Base-by-base conservation (phyloP, 805 yeast genomes). In the Hanseniaspora mollemarum region DNA sequence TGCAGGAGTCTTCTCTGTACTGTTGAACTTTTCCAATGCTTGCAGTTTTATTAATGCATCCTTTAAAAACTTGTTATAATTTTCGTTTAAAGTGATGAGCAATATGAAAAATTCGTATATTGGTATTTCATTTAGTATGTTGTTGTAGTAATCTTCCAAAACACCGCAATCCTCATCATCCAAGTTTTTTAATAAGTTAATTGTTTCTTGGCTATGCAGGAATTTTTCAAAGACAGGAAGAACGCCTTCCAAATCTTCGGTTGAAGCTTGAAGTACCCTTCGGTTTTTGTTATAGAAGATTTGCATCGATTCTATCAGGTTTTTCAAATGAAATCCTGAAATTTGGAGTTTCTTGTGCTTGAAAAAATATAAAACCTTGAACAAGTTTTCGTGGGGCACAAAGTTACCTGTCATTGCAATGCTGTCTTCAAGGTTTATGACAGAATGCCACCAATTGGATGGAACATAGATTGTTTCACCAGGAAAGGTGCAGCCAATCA, bases 401-500 rank as follows among this genome's bases (percentile, higher is more conserved):
- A 88, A 87, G 63, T 87, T 87, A 56, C 86, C 94, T 0, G 96
- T 87, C 58, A 87, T 66, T 0, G 96, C 96, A 18, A 87, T 79
- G n/a, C 80, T 71, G 60, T 82, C 87, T 53, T 81, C 83, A 12
- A 87, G 60, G 58, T 87, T 87, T n/a, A 87, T 84, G 28, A 88
- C 96, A 43, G 80, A 70, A 69, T 87, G 96, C 96, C 96, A 87
- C 96, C 96, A 87, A 0, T 94, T 94, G n/a, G 87, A 74, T 2
- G 96, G 96, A 7, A 87, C 96, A 62, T 83, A 78, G 72, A 87
- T 75, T 54, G 87, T 81, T 61, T 88, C 94, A 5, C 88, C 90
- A 0, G 87, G 82, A 56, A 77, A 78, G 0, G 94, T 83, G 13
- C 87, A 70, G 0, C 86, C 92, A 19, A 87, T 77, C 19, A 71